Percentiles rank a stretch among this genome's conserved stretches.
Evolutionary conservation across 441 rosid species (phyloP).

Genomic region (Erodium trifolium): DNA sequence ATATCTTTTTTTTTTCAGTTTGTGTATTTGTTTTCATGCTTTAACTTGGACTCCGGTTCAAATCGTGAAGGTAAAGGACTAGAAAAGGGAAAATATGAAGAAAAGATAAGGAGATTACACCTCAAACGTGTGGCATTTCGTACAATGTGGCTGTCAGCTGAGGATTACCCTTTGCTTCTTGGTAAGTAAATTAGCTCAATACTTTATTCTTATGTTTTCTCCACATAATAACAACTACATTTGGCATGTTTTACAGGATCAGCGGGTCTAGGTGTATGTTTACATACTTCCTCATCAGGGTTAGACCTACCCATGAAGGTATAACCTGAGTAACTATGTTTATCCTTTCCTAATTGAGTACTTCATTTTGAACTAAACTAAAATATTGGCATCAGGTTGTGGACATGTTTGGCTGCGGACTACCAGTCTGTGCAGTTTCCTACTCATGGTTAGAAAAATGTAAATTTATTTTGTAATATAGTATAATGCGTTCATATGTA

Average conservation of each 20-base stretch:
- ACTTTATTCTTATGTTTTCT: background rate
- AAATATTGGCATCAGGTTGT: constrained; percentile 50
- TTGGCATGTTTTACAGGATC: constrained; percentile 41
- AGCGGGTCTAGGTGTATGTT: constrained; percentile 92
- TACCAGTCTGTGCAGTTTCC: constrained; percentile 95
- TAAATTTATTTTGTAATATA: constrained; percentile 5
- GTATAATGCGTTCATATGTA: background rate
- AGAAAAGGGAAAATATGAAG: constrained; percentile 79
- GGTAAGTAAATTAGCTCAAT: constrained; percentile 28
- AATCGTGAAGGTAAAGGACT: constrained; percentile 79
- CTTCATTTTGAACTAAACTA: background rate
- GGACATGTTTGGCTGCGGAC: constrained; percentile 97
- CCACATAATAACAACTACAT: background rate
- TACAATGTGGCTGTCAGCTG: constrained; percentile 94
- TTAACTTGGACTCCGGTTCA: constrained; percentile 12
- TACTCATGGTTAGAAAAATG: constrained; percentile 61
- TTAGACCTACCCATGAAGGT: constrained; percentile 99
- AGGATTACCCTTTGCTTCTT: constrained; percentile 88
- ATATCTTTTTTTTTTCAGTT: background rate
- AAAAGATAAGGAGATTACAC: constrained; percentile 64
- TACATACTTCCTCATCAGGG: constrained; percentile 97
- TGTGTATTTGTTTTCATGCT: constrained; percentile 4
- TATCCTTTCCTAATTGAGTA: background rate
- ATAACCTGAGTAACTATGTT: background rate
- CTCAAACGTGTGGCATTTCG: constrained; percentile 91